Evolutionary conservation across 2,329 filamentous ascomycete genomes (phyloP), one percentile per base, ranked within the genome.

Genomic region (Akanthomyces dipterigenus): DNA sequence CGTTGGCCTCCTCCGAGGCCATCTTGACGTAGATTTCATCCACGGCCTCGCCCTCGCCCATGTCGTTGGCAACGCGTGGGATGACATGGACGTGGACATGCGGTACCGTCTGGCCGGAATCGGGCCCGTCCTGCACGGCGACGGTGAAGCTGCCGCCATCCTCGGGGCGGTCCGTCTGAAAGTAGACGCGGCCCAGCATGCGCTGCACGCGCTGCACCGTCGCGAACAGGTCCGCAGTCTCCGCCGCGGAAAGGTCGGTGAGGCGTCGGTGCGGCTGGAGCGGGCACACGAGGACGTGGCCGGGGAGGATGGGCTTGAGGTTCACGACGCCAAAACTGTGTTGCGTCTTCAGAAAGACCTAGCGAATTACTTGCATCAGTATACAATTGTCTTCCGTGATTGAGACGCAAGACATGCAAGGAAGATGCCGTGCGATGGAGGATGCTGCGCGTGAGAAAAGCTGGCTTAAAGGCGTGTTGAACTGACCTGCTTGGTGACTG

Each of bases 81-180:
- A 97, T 93, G 54, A 97, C 84, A 77, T 99, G 95, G 28, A 92
- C 89, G 76, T 99, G 95, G 16, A 97, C 86, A 76, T 99, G 95
- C 9, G 91, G 82, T 49, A 99, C 93, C 62, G 91, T 96, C 82
- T 99, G 95, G 0, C 95, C 95, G 1, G 95, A 91, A 63, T 92
- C 91, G 36, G 81, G 78, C 22, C 95, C 95, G 73, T 99, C 95
- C 73, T 99, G 95, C n/a, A 99, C 83, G 0, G 93, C 93, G 55
- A 99, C 87, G 71, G 96, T 98, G 76, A 98, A 88, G 63, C 90
- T 89, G 11, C 90, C 86, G 3, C 49, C 49, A 6, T 86, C 88
- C 38, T 81, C 75, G 11, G 75, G 71, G 46, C 68, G 58, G 71
- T 71, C 83, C 82, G 64, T 86, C 73, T 34, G 79, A 9, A 87